Conservation (phyloP, 2,329 filamentous ascomycete species). For the Penicillium hesseltinei region DNA sequence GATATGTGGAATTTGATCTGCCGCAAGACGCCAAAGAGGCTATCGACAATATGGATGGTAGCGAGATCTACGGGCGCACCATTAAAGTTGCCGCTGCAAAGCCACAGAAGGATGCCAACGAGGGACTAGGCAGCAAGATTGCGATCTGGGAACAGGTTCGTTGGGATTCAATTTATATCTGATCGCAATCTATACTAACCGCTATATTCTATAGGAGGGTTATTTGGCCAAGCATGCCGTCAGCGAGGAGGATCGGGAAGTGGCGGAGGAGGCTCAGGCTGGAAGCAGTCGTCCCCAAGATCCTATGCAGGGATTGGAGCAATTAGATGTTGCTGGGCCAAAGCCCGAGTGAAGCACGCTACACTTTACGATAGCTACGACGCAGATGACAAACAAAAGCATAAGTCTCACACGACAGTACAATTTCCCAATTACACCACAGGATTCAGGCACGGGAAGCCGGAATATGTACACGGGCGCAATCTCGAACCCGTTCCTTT, state of each 20-base stretch:
- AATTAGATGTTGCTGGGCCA: slow-evolving; percentile 89
- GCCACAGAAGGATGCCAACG: slow-evolving; percentile 80
- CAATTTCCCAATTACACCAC: slow-evolving; percentile 30
- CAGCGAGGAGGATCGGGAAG: slow-evolving; percentile 71
- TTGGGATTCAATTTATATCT: slow-evolving; percentile 9
- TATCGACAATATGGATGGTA: slow-evolving; percentile 98
- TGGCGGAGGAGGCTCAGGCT: slow-evolving; percentile 55
- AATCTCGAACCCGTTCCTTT: slow-evolving; percentile 26
- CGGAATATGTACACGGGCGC: slow-evolving; percentile 40
- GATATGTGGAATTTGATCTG: slow-evolving; percentile 92
- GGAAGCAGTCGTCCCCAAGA: slow-evolving; percentile 63
- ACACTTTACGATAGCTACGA: slow-evolving; percentile 22
- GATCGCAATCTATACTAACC: slow-evolving; percentile 18
- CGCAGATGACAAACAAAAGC: slow-evolving; percentile 22
- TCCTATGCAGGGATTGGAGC: slow-evolving; percentile 94
- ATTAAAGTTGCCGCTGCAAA: slow-evolving; percentile 93
- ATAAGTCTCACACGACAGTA: slow-evolving; percentile 20
- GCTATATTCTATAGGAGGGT: slow-evolving; percentile 66
- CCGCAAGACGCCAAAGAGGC: slow-evolving; percentile 85
- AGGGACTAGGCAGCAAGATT: slow-evolving; percentile 87
- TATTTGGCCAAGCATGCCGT: slow-evolving; percentile 88
- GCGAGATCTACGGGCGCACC: slow-evolving; percentile 87
- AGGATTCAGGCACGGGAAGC: slow-evolving; percentile 27
- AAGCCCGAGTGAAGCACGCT: slow-evolving; percentile 61
- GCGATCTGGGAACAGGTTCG: slow-evolving; percentile 95